Base-by-base conservation (phyloP, 495 filamentous ascomycete genomes). In the Hyaloscypha hepaticicola region DNA sequence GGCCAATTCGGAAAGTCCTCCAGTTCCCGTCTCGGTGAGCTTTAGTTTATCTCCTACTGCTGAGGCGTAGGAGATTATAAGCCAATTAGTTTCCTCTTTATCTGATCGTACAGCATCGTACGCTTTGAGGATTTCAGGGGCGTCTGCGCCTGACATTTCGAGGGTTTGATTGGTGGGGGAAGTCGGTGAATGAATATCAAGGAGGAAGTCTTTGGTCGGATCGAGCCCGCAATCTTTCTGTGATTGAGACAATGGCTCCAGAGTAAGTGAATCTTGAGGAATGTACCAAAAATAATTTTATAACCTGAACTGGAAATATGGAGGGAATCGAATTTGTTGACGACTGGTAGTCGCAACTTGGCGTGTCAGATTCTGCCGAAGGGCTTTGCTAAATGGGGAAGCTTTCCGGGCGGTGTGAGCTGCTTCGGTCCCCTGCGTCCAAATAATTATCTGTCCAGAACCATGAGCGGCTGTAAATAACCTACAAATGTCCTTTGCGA, bases 31-130 rank as follows among this genome's bases (percentile, higher is more conserved):
- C 48, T 69, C 71, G 55, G 73, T 69, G 4, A 86, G 78, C 14
- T 55, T 62, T 38, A 86, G 75, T 65, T 77, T 75, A 74, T 81
- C 78, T 50, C 79, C 77, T 16, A 74, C 74, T 2, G 78, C 66
- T 0, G 73, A 68, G n/a, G 78, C 77, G 70, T 85, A 82, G 61
- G 79, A 81, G 63, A 86, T 77, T 22, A 86, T 75, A 21, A 86
- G 75, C 82, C 82, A 86, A 72, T 84, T 86, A 38, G 76, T 80
- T 21, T 75, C 73, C 56, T 82, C 77, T 64, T 82, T 83, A 77
- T 86, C 83, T 53, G 80, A 82, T 31, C 83, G 82, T 8, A 72
- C 67, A 7, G 66, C 64, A 45, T 72, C 70, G 55, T 72, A 72
- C 12, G 70, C 70, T n/a, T 64, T 64, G 45, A 72, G 66, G 31